Conservation (phyloP, 73 alveolate genomes). For the Symbiodinium pilosum region DNA sequence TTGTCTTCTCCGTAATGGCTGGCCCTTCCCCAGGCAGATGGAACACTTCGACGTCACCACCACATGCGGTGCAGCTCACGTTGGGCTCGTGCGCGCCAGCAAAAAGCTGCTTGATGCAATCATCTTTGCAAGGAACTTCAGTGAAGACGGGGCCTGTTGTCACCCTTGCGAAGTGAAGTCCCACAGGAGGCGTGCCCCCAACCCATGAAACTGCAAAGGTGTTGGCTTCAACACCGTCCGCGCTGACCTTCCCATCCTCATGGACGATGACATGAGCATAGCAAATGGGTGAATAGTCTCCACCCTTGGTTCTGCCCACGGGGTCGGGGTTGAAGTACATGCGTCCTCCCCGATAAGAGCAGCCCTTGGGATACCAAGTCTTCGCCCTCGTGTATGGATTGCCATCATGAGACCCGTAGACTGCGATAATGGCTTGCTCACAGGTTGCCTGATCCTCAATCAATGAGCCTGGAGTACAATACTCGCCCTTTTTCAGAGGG, state of each 20-base stretch:
- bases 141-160: not conserved
- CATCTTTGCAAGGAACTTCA: not conserved
- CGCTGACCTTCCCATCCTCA: not conserved
- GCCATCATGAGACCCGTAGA: not conserved
- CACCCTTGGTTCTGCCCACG: not conserved
- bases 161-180: not conserved
- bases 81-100: not conserved
- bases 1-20: not conserved
- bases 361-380: constrained; percentile 34
- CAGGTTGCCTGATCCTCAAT: not conserved
- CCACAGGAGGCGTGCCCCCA: not conserved
- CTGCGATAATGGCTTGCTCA: not conserved
- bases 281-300: constrained; percentile 1
- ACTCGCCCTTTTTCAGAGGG: not conserved
- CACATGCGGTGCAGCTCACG: not conserved
- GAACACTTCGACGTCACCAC: constrained; percentile 4
- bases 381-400: not conserved
- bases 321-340: constrained; percentile 25
- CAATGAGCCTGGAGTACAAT: not conserved
- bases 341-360: not conserved
- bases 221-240: not conserved
- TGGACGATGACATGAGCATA: not conserved
- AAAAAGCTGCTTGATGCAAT: not conserved
- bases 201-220: not conserved
- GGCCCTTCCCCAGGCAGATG: not conserved